Base-by-base conservation (phyloP, 2,329 filamentous ascomycete genomes). In the Trichophaea hybrida region DNA sequence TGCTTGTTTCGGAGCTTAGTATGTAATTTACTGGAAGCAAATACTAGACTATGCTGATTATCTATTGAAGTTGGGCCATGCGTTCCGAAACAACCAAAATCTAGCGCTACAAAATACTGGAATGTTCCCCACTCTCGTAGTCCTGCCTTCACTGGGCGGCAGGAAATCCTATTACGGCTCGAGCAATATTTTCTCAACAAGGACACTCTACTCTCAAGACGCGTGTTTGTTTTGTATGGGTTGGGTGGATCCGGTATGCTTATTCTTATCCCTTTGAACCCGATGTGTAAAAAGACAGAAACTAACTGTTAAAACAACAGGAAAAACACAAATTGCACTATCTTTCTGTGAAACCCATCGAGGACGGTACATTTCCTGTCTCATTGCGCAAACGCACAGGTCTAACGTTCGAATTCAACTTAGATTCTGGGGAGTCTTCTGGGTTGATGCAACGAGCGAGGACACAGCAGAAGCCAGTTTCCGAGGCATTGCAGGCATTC, bases 371-470 rank as follows among this genome's bases (percentile, higher is more conserved):
- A 12, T 43, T 24, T 24, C 24, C 24, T 24, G 24, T 24, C 24
- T 24, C 24, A 24, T 24, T 24, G 24, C 3, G 24, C 24, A 24
- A 24, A 24, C 24, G 24, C 24, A 24, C 24, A 12, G 38, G 3
- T 43, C 10, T 43, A 15, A 43, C 38, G 38, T 2, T 15, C 38
- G 10, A 43, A 43, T 43, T 12, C 3, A 12, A 12, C 15, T 43
- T 43, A 69, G 66, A 8, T 71, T 65, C 55, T 71, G 69, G 65
- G 70, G 65, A 15, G 59, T 71, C 10, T 70, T 71, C 53, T 63
- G 62, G 55, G 62, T 69, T 46, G 48, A 66, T 61, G 61, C 56
- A 55, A 61, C 38, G 37, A 65, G 32, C 55, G 40, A 48, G 1
- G 50, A 59, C 7, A 61, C 55, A n/a, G 57, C 60, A 6, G 51